Percentiles rank a stretch among this genome's conserved stretches.
These are phyloP conservation scores for Brassica hybrid DNA, from an alignment of 441 rosid species.

Conservation along the genomic window DNA sequence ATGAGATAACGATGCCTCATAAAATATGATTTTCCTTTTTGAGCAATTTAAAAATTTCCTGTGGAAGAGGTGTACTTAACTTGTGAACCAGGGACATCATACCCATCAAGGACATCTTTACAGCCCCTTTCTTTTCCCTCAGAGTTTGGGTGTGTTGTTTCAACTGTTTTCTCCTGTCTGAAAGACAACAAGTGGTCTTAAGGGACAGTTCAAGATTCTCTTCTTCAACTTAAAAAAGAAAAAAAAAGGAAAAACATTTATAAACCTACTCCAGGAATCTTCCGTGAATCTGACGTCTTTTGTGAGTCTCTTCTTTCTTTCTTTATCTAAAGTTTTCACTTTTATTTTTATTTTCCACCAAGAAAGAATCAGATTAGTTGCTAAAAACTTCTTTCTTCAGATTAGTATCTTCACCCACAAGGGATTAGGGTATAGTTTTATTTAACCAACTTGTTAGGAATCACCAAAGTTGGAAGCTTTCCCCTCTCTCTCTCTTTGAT, in stretches of 20 bases:
- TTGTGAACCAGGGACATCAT: constrained; percentile 37
- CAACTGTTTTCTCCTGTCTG: constrained; percentile 45
- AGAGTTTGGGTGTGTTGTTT: constrained; percentile 38
- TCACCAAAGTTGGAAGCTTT: constrained; percentile 21
- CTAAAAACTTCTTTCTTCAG: constrained; percentile 9
- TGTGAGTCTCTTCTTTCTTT: constrained; percentile 22
- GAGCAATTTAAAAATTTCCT: not conserved
- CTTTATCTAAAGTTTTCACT: constrained; percentile 11
- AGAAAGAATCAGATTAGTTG: constrained; percentile 30
- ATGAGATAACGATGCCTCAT: constrained; percentile 34
- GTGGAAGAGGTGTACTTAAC: constrained; percentile 27
- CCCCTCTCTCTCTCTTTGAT: constrained; percentile 1
- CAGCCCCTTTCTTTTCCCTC: constrained; percentile 41
- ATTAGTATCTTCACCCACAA: constrained; percentile 46
- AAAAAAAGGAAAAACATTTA: constrained; percentile 34
- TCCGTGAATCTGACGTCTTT: constrained; percentile 49
- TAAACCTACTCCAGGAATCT: constrained; percentile 43
- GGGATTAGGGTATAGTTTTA: constrained; percentile 37
- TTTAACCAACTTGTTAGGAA: constrained; percentile 46
- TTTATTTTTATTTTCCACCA: not conserved
- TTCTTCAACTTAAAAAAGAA: constrained; percentile 17
- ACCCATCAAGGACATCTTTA: constrained; percentile 46
- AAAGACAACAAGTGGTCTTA: constrained; percentile 33
- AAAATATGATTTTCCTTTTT: not conserved
- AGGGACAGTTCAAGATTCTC: constrained; percentile 37